Percentiles rank a stretch among this genome's conserved stretches.
These are phyloP conservation scores for Dittrichia graveolens DNA, from an alignment of 129 eudicot genomes.

Conservation along the genomic window DNA sequence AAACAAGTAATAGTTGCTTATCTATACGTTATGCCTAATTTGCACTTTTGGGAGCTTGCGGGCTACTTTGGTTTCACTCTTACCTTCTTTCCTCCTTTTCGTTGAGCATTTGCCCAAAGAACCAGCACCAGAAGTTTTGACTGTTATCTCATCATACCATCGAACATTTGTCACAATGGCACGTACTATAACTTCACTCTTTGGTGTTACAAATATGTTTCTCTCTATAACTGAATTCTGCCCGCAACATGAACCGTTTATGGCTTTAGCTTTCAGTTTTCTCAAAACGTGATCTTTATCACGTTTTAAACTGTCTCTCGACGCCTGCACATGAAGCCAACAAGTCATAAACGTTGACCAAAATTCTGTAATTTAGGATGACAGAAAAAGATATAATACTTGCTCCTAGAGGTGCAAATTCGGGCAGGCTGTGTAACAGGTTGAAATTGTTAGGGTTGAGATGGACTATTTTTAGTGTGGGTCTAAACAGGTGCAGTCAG, in stretches of 20 bases:
- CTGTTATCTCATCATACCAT: conserved; percentile 46
- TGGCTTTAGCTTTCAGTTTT: conserved; percentile 51
- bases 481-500: background rate
- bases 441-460: background rate
- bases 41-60: conserved; percentile 51
- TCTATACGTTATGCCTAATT: conserved; percentile 34
- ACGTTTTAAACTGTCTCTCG: conserved; percentile 44
- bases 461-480: background rate
- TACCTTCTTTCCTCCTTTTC: conserved; percentile 46
- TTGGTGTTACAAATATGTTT: conserved; percentile 43
- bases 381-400: background rate
- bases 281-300: conserved; percentile 56
- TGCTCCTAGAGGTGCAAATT: background rate
- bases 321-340: conserved; percentile 43
- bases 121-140: conserved; percentile 37
- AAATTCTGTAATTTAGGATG: background rate
- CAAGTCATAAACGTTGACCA: background rate
- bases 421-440: background rate
- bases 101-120: conserved; percentile 38
- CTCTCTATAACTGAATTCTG: conserved; percentile 65
- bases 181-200: conserved; percentile 47
- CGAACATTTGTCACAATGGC: conserved; percentile 65
- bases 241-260: conserved; percentile 56
- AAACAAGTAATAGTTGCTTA: conserved; percentile 4
- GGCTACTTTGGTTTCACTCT: conserved; percentile 32